Percentiles rank a stretch among this genome's conserved stretches.
Conservation (phyloP, 2,329 filamentous ascomycete genomes). For the Berkeleyomyces basicola region DNA sequence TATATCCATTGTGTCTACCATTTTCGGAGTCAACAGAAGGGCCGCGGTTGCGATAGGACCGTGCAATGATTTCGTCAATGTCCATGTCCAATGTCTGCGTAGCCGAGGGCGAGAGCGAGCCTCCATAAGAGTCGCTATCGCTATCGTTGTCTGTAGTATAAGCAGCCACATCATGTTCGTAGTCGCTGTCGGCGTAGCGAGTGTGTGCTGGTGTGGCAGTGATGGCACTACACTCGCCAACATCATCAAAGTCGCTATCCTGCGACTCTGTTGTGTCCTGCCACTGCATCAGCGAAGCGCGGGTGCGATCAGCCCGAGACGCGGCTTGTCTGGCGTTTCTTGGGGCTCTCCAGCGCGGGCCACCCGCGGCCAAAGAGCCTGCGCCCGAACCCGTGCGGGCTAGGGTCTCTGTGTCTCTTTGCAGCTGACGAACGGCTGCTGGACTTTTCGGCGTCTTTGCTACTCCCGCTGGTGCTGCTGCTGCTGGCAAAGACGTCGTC, state of each 20-base stretch:
- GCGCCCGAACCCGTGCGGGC: neutral
- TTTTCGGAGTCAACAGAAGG: neutral
- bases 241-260: neutral
- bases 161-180: neutral
- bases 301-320: neutral
- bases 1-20: neutral
- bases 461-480: neutral
- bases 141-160: neutral
- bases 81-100: conserved; percentile 10
- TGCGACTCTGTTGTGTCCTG: neutral
- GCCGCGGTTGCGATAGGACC: neutral
- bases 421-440: neutral
- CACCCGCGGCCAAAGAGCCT: conserved; percentile 3
- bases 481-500: neutral
- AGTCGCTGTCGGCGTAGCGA: neutral
- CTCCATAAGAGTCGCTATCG: neutral
- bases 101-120: conserved; percentile 1
- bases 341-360: conserved; percentile 6
- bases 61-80: conserved; percentile 9
- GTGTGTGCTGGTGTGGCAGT: neutral
- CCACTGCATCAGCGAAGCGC: neutral
- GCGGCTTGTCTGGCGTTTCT: conserved; percentile 8
- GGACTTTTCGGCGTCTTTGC: neutral
- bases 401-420: conserved; percentile 2
- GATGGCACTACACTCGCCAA: neutral